phyloP scores from a whole-genome alignment of 2,329 filamentous ascomycete species.

The Trichoderma polysporum region DNA sequence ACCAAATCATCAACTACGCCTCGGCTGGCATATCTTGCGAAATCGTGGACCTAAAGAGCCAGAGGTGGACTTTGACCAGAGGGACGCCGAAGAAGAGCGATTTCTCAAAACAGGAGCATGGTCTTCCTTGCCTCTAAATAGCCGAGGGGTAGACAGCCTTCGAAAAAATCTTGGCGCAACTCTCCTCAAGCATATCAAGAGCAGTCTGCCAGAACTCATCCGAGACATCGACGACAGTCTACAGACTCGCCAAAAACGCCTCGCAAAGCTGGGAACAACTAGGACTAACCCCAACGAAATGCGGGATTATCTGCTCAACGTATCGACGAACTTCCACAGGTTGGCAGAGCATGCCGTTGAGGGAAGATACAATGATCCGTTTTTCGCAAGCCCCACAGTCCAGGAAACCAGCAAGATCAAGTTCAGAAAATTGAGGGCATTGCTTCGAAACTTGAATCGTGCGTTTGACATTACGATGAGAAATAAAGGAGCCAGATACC shows the following conservation, averaged over 20 bases:
- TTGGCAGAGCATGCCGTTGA: constrained; percentile 32
- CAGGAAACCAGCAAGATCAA: neutral
- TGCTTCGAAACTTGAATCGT: constrained; percentile 33
- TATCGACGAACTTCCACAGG: constrained; percentile 39
- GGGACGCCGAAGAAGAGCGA: constrained; percentile 15
- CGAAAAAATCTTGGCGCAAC: neutral
- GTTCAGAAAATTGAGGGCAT: constrained; percentile 32
- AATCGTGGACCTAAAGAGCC: constrained; percentile 37
- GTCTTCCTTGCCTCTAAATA: neutral
- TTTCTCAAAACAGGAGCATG: constrained; percentile 12
- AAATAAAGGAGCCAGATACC: constrained; percentile 27
- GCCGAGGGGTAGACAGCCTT: neutral
- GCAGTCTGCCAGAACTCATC: neutral
- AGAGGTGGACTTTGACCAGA: neutral
- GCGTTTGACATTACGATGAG: constrained; percentile 32
- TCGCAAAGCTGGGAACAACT: constrained; percentile 24
- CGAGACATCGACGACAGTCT: neutral
- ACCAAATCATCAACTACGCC: constrained; percentile 30
- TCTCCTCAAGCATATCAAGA: neutral
- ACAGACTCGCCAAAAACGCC: neutral
- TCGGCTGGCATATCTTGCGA: constrained; percentile 55
- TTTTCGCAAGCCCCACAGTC: constrained; percentile 35
- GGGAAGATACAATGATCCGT: constrained; percentile 35
- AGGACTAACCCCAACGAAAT: constrained; percentile 27
- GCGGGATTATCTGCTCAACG: constrained; percentile 34